Conservation (phyloP, 345 rosid genomes). For the Populus tremula region DNA sequence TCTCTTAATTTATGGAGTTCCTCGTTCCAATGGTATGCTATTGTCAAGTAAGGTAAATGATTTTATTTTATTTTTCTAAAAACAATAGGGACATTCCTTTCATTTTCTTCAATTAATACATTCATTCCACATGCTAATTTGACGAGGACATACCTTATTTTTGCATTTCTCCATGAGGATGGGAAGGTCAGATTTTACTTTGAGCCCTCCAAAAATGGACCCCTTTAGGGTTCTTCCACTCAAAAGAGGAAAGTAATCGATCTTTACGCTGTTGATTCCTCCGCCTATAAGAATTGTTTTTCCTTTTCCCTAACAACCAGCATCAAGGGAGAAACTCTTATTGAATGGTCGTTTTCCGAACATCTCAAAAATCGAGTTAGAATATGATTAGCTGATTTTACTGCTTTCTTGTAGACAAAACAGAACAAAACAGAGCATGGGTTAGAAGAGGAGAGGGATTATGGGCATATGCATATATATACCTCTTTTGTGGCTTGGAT, state of each 20-base stretch:
- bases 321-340: background rate
- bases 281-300: constrained; percentile 37
- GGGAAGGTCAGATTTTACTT: constrained; percentile 50
- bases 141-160: constrained; percentile 26
- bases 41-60: background rate
- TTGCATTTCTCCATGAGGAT: constrained; percentile 43
- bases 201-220: constrained; percentile 60
- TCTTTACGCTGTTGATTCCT: constrained; percentile 24
- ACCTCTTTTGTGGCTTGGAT: constrained; percentile 49
- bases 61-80: too few species aligned
- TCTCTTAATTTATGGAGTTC: background rate
- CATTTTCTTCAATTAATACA: too few species aligned
- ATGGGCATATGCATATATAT: background rate
- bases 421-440: background rate
- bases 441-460: too few species aligned
- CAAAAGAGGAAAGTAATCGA: constrained; percentile 26
- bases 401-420: too few species aligned
- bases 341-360: background rate
- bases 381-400: background rate
- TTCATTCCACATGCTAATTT: too few species aligned
- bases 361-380: background rate
- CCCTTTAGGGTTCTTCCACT: constrained; percentile 53
- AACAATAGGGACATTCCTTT: too few species aligned
- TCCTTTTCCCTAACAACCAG: constrained; percentile 44
- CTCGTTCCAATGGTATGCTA: background rate